phyloP scores from a whole-genome alignment of 1,284 basidiomycete genomes.

The Rugosomyces carneus region DNA sequence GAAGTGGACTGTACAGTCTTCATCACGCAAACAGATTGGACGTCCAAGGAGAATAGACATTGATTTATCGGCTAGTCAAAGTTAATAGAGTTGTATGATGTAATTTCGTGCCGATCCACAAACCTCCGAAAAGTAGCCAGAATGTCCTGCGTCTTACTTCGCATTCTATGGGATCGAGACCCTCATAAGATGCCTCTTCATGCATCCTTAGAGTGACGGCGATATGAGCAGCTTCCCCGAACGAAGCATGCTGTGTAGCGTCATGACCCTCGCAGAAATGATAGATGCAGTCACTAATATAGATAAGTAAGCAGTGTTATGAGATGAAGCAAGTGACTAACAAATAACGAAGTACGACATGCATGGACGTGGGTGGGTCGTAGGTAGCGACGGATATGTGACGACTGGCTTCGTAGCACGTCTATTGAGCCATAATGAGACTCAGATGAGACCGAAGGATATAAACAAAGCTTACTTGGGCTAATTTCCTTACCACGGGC shows the following conservation, averaged over 20 bases:
- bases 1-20: conserved; percentile 82
- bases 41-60: conserved; percentile 77
- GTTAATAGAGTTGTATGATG: conserved; percentile 6
- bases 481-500: conserved; percentile 68
- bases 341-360: conserved; percentile 81
- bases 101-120: conserved; percentile 1
- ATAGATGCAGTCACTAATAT: conserved; percentile 66
- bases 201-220: conserved; percentile 78
- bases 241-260: conserved; percentile 78
- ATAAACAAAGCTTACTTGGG: conserved; percentile 34
- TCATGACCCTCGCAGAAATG: conserved; percentile 86
- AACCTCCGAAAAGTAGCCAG: conserved; percentile 82
- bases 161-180: conserved; percentile 77
- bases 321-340: conserved; percentile 34
- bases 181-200: conserved; percentile 75
- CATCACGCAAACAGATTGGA: conserved; percentile 77
- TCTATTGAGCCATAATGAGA: conserved; percentile 29
- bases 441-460: not conserved
- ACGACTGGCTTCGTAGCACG: conserved; percentile 74
- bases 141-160: conserved; percentile 78
- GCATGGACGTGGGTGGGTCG: conserved; percentile 75
- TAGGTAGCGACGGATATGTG: conserved; percentile 74
- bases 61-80: conserved; percentile 73
- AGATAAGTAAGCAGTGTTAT: conserved; percentile 5
- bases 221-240: conserved; percentile 77